Conservation (phyloP, 2,329 filamentous ascomycete genomes). For the Penicillium frequentans region DNA sequence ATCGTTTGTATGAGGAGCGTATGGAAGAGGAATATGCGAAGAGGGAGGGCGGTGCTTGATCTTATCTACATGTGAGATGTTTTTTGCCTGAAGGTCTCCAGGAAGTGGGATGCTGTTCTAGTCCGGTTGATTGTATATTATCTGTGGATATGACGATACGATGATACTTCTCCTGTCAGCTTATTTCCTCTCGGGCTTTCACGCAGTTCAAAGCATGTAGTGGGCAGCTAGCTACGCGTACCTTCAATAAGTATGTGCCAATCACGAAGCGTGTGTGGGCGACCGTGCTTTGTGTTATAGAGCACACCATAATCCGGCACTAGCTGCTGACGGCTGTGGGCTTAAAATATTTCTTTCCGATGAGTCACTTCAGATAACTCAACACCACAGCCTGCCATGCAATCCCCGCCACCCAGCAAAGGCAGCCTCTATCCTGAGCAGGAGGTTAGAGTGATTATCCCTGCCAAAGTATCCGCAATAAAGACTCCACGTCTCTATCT, state of each 20-base stretch:
- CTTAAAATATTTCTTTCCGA: neutral
- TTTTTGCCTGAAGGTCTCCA: neutral
- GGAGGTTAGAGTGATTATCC: slow-evolving; percentile 13
- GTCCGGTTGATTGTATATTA: neutral
- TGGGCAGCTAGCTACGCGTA: no score
- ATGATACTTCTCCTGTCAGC: neutral
- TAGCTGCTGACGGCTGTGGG: neutral
- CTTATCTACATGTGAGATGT: neutral
- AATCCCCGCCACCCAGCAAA: neutral
- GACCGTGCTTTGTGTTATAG: no score
- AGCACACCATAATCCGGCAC: neutral
- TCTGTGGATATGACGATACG: neutral
- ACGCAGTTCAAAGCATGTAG: neutral
- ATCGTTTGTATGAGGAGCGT: slow-evolving; percentile 45
- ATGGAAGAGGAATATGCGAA: slow-evolving; percentile 51
- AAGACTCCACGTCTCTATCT: slow-evolving; percentile 20
- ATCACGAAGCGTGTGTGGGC: no score
- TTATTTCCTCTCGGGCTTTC: neutral
- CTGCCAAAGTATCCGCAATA: slow-evolving; percentile 5
- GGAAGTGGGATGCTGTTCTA: neutral
- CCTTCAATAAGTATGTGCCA: no score
- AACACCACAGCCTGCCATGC: neutral
- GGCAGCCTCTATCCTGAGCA: slow-evolving; percentile 14
- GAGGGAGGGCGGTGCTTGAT: slow-evolving; percentile 43
- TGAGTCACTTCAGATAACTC: neutral